Base-by-base conservation (phyloP, 1,284 basidiomycete genomes). In the Ganoderma lucidum region DNA sequence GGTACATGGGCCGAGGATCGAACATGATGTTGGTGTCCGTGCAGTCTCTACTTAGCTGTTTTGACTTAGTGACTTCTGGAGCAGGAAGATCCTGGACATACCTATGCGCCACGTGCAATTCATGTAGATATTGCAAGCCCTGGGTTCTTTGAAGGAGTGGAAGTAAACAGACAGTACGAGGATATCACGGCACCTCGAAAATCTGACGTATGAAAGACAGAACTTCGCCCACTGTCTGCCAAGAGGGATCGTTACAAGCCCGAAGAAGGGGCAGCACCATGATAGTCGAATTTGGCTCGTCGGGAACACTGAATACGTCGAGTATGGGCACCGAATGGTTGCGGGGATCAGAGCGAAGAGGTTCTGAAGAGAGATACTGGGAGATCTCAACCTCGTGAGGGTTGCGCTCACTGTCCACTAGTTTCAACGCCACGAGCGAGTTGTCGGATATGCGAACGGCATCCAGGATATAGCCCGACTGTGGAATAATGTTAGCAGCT, bases 21-120 rank as follows among this genome's bases (percentile, higher is more conserved):
- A 83, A 76, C 80, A 84, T 80, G 48, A 83, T 73, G 62, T 84
- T 84, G 28, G 70, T 44, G 2, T 32, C 14, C 55, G 78, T 77
- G 53, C 78, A 78, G 66, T 86, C 84, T 0, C 85, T 86, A 23
- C 8, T 1, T n/a, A 15, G 39, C 23, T 0, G 23, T 56, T 42
- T 14, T 3, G 41, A 42, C 12, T 73, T 15, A 32, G 17, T 14
- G 3, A 32, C 51, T n/a, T 35, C 1, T 5, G 23, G 23, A 23
- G 2, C 5, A 3, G 17, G 4, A 6, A 56, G 17, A 17, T 32
- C 2, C 9, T 17, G 4, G 8, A 64, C 68, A 12, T 23, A 74
- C 75, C 73, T 68, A 61, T 75, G 74, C 32, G 75, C 71, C 19
- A 74, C 65, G 23, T 67, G 67, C 28, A 71, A 45, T 53, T 74